Conservation (phyloP, 2,329 filamentous ascomycete genomes). For the Rhexocercosporidium sp. region DNA sequence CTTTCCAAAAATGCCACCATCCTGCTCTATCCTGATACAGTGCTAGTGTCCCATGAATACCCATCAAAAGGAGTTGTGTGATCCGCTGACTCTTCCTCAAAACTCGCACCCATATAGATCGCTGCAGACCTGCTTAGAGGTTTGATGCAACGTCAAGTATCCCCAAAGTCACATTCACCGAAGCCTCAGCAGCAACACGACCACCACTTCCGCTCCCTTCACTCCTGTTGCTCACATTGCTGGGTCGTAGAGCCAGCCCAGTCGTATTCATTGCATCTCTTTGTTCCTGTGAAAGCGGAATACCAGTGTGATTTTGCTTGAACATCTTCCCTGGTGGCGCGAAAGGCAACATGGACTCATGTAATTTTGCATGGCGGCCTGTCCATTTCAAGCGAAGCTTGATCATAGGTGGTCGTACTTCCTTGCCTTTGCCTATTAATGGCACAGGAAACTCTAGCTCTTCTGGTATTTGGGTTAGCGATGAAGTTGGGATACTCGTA, state of each 20-base stretch:
- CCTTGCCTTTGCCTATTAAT: conserved; percentile 29
- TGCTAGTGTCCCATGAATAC: no score
- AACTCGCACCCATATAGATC: no score
- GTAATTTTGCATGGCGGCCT: conserved; percentile 22
- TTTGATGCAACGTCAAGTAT: no score
- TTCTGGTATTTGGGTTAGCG: conserved; percentile 13
- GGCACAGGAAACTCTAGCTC: conserved; percentile 23
- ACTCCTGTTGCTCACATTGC: neutral
- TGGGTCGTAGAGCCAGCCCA: neutral
- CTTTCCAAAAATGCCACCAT: no score
- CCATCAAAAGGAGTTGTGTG: no score
- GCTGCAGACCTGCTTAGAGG: no score
- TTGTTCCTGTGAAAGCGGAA: conserved; percentile 23
- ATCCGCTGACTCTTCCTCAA: no score
- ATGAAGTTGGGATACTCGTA: neutral
- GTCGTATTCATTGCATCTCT: neutral
- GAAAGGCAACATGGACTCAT: conserved; percentile 19
- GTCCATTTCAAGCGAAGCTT: conserved; percentile 27
- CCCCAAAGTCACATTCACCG: neutral
- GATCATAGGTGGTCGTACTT: conserved; percentile 19
- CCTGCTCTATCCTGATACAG: no score
- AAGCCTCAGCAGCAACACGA: neutral
- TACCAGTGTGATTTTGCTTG: conserved; percentile 12
- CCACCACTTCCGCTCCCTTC: neutral
- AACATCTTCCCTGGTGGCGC: conserved; percentile 35